Evolutionary conservation across 1,284 basidiomycete genomes (phyloP).

Genomic region (Moniliophthora roreri): DNA sequence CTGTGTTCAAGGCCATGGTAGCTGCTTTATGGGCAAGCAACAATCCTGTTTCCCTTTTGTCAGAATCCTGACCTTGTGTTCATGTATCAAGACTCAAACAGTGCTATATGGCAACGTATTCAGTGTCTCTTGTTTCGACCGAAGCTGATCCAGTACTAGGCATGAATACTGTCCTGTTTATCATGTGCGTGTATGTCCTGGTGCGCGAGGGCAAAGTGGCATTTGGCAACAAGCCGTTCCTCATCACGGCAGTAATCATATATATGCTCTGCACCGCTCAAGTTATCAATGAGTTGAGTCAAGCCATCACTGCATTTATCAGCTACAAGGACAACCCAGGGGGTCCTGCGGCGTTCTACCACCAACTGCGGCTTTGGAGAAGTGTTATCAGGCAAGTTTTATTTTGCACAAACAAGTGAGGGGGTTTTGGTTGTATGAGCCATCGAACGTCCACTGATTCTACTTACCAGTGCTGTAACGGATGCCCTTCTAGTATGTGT

Average conservation of each 20-base stretch:
- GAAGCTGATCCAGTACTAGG: constrained; percentile 28
- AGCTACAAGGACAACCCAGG: constrained; percentile 1
- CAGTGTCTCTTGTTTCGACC: constrained; percentile 23
- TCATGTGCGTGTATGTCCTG: background rate
- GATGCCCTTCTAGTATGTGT: background rate
- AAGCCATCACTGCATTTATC: constrained; percentile 10
- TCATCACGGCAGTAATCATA: constrained; percentile 11
- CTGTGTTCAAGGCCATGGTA: no score
- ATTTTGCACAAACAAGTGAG: constrained; percentile 12
- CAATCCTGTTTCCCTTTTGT: no score
- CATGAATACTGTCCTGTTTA: background rate
- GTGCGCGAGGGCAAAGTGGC: background rate
- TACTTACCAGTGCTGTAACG: background rate
- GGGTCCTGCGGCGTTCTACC: constrained; percentile 6
- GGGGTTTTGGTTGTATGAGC: background rate
- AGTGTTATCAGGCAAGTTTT: constrained; percentile 14
- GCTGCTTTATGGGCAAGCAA: no score
- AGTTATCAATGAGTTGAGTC: constrained; percentile 3
- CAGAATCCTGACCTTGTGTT: no score
- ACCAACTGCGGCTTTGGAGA: constrained; percentile 8
- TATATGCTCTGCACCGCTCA: constrained; percentile 12
- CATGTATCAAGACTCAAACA: no score
- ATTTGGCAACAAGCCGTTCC: constrained; percentile 7
- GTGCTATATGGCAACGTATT: no score
- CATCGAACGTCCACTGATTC: background rate